phyloP scores from a whole-genome alignment of 164 flowering plant species.

The Stephania japonica region DNA sequence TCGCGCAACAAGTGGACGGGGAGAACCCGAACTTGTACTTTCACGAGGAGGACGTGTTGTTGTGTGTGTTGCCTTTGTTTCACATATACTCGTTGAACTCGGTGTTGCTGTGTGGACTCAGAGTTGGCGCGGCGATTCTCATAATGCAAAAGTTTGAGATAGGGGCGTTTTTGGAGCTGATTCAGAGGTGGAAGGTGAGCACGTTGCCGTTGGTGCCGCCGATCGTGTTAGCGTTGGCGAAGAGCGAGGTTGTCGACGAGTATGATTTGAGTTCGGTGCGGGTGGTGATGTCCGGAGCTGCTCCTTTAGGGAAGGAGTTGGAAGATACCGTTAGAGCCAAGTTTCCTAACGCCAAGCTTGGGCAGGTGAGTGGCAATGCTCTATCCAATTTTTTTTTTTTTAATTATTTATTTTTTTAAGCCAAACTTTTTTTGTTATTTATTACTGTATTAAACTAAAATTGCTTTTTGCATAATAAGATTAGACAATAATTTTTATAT shows the following conservation, averaged over 20 bases:
- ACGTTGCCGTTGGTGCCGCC: slow-evolving; percentile 88
- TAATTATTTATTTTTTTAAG: too few species aligned
- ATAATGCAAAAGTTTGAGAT: slow-evolving; percentile 80
- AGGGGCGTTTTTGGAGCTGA: slow-evolving; percentile 42
- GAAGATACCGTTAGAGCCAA: slow-evolving; percentile 65
- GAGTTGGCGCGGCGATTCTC: slow-evolving; percentile 78
- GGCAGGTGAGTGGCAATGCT: slow-evolving; percentile 92
- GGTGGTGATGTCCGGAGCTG: slow-evolving; percentile 72
- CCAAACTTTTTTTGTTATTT: too few species aligned
- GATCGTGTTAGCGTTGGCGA: slow-evolving; percentile 66
- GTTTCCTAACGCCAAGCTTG: slow-evolving; percentile 75
- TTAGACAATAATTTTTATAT: too few species aligned
- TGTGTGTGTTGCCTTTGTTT: slow-evolving; percentile 77
- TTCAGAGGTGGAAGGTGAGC: slow-evolving; percentile 60
- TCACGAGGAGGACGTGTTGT: slow-evolving; percentile 55
- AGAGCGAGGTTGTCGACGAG: slow-evolving; percentile 45
- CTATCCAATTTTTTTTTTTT: too few species aligned
- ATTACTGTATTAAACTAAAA: too few species aligned
- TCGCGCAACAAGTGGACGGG: slow-evolving; percentile 92
- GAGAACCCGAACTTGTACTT: slow-evolving; percentile 79
- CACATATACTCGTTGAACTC: slow-evolving; percentile 83
- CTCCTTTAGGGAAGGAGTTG: slow-evolving; percentile 91
- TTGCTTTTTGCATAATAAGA: too few species aligned
- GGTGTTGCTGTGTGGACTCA: slow-evolving; percentile 55
- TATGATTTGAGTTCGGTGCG: slow-evolving; percentile 75